Conservation (phyloP, 2,329 filamentous ascomycete genomes). For the Pseudodiploospora longispora region DNA sequence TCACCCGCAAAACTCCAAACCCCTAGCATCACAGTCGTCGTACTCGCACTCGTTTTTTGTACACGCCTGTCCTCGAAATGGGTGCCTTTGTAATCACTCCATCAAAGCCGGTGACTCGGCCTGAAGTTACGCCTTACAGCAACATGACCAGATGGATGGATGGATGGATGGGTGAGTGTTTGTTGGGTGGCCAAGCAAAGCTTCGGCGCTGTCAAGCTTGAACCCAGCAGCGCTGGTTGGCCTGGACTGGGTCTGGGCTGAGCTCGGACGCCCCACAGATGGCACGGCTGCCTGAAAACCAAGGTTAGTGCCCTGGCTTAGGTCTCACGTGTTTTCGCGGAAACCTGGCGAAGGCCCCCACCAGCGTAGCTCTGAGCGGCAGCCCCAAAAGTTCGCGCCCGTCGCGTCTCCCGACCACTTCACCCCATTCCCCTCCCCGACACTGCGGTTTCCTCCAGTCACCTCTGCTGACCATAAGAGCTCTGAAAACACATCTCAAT, state of each 20-base stretch:
- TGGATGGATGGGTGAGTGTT: not conserved
- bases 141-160: too few species aligned
- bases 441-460: slow-evolving; percentile 8
- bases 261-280: too few species aligned
- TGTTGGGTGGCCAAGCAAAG: not conserved
- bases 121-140: too few species aligned
- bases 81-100: too few species aligned
- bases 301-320: not conserved
- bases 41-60: too few species aligned
- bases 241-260: too few species aligned
- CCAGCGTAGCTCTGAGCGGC: slow-evolving; percentile 18
- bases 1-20: too few species aligned
- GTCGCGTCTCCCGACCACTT: slow-evolving; percentile 36
- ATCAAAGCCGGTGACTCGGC: too few species aligned
- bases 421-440: slow-evolving; percentile 30
- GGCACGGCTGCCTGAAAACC: not conserved
- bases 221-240: too few species aligned
- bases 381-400: slow-evolving; percentile 30
- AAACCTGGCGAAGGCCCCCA: slow-evolving; percentile 27
- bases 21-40: too few species aligned
- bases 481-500: slow-evolving; percentile 7
- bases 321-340: slow-evolving; percentile 37
- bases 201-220: not conserved
- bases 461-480: slow-evolving; percentile 20
- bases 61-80: too few species aligned